Evolutionary conservation across 1,284 basidiomycete genomes (phyloP).

Genomic region (Marasmius oreades): DNA sequence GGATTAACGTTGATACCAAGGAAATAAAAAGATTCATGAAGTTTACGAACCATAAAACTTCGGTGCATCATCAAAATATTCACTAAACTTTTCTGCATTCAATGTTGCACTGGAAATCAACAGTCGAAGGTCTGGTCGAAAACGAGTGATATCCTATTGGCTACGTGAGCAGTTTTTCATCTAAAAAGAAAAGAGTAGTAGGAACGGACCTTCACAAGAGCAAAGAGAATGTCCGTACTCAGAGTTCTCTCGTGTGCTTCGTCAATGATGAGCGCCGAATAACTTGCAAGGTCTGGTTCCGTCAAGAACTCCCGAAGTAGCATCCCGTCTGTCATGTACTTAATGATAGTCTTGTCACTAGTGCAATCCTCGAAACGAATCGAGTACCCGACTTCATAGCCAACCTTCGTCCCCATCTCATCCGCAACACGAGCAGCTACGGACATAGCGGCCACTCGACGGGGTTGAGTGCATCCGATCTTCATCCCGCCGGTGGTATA

Average conservation of each 20-base stretch:
- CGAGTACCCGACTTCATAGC: conserved; percentile 97
- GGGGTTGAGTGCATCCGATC: conserved; percentile 96
- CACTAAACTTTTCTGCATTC: conserved; percentile 95
- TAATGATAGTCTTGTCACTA: conserved; percentile 94
- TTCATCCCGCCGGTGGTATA: conserved; percentile 88
- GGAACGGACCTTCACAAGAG: conserved; percentile 86
- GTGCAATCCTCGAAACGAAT: conserved; percentile 99
- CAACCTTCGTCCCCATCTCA: conserved; percentile 95
- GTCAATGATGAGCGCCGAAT: conserved; percentile 92
- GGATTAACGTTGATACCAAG: background rate
- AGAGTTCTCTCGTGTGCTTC: conserved; percentile 96
- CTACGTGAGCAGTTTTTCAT: conserved; percentile 19
- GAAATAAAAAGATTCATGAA: background rate
- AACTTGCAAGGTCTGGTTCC: conserved; percentile 91
- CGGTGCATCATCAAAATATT: conserved; percentile 93
- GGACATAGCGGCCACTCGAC: conserved; percentile 98
- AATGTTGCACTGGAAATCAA: conserved; percentile 96
- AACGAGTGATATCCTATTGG: conserved; percentile 89
- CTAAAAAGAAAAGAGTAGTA: conserved; percentile 17
- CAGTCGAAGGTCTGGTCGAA: conserved; percentile 87
- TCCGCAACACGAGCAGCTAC: conserved; percentile 98
- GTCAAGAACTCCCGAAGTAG: conserved; percentile 94
- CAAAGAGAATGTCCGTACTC: conserved; percentile 95
- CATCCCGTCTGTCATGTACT: conserved; percentile 99
- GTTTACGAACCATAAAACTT: conserved; percentile 78